These are phyloP conservation scores for Ophiostoma piceae DNA, from an alignment of 2,329 filamentous ascomycete genomes.

Conservation along the genomic window DNA sequence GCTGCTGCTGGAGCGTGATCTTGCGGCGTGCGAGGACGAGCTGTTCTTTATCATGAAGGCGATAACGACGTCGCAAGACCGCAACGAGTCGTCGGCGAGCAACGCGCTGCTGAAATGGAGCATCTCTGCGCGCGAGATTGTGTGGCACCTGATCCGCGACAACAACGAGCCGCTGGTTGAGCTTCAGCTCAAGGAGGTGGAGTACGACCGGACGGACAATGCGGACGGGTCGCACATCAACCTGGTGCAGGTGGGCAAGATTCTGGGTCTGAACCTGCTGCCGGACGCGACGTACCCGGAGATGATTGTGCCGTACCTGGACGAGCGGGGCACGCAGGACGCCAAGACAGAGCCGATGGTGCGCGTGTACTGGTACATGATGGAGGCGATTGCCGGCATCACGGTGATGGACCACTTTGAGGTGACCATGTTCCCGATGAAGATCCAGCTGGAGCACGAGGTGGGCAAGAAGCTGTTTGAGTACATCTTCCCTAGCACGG, in stretches of 20 bases:
- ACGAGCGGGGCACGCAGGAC: slow-evolving; percentile 53
- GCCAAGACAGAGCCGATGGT: slow-evolving; percentile 72
- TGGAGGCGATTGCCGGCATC: slow-evolving; percentile 95
- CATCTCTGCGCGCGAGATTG: slow-evolving; percentile 89
- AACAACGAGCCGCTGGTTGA: slow-evolving; percentile 84
- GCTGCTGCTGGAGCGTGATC: slow-evolving; percentile 79
- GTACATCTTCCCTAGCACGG: slow-evolving; percentile 90
- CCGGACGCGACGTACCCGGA: slow-evolving; percentile 89
- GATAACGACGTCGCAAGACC: slow-evolving; percentile 91
- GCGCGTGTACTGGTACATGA: slow-evolving; percentile 93
- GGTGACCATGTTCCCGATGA: slow-evolving; percentile 86
- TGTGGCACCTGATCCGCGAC: slow-evolving; percentile 92
- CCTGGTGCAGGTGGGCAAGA: slow-evolving; percentile 76
- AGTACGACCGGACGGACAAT: slow-evolving; percentile 94
- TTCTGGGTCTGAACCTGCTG: slow-evolving; percentile 84
- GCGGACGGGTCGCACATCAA: slow-evolving; percentile 96
- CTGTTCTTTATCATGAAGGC: slow-evolving; percentile 99
- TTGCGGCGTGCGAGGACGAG: slow-evolving; percentile 88
- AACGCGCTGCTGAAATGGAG: slow-evolving; percentile 85
- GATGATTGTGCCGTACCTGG: slow-evolving; percentile 86
- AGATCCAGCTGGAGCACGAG: slow-evolving; percentile 87
- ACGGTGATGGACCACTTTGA: slow-evolving; percentile 97
- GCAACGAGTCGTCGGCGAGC: slow-evolving; percentile 63
- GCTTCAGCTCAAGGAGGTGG: slow-evolving; percentile 82
- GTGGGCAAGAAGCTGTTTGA: slow-evolving; percentile 91